Conservation (phyloP, 2,329 filamentous ascomycete genomes). For the Metarhizium humberi region DNA sequence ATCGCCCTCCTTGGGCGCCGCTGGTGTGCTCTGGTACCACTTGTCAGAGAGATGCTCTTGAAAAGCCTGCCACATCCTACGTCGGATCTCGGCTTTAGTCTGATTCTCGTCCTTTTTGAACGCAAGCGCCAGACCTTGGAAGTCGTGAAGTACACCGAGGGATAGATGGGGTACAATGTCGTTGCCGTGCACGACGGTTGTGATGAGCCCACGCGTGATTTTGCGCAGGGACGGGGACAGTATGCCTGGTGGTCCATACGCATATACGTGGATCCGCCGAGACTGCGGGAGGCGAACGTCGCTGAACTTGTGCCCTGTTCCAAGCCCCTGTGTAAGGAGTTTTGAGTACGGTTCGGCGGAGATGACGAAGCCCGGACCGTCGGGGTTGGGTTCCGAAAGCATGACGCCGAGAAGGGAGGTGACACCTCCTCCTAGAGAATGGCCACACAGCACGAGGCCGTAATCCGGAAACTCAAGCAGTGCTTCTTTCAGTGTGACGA, state of each 20-base stretch:
- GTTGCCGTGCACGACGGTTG: conserved; percentile 62
- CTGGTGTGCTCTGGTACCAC: conserved; percentile 37
- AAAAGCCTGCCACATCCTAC: conserved; percentile 56
- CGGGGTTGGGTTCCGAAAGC: conserved; percentile 52
- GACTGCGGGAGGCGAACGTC: conserved; percentile 51
- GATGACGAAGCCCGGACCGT: conserved; percentile 53
- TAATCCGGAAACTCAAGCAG: conserved; percentile 60
- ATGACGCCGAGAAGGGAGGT: conserved; percentile 62
- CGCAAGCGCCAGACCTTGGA: conserved; percentile 61
- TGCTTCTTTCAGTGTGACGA: conserved; percentile 56
- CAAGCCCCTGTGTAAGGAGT: conserved; percentile 24
- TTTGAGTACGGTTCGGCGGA: conserved; percentile 38
- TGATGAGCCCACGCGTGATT: conserved; percentile 65
- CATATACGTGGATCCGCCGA: conserved; percentile 68
- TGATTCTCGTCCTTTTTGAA: conserved; percentile 64
- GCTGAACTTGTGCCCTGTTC: conserved; percentile 15
- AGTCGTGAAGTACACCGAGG: conserved; percentile 63
- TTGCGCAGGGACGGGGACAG: conserved; percentile 61
- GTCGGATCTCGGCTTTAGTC: conserved; percentile 57
- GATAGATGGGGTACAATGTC: conserved; percentile 69
- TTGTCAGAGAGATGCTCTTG: conserved; percentile 51
- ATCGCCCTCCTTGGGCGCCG: conserved; percentile 38
- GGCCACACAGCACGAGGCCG: conserved; percentile 59
- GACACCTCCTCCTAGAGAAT: conserved; percentile 61
- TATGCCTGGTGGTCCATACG: conserved; percentile 66